A percentile compares a stretch with the other conserved stretches of the same genome.
Conservation (phyloP, 129 eudicot genomes). For the Pseudognaphalium luteoalbum region DNA sequence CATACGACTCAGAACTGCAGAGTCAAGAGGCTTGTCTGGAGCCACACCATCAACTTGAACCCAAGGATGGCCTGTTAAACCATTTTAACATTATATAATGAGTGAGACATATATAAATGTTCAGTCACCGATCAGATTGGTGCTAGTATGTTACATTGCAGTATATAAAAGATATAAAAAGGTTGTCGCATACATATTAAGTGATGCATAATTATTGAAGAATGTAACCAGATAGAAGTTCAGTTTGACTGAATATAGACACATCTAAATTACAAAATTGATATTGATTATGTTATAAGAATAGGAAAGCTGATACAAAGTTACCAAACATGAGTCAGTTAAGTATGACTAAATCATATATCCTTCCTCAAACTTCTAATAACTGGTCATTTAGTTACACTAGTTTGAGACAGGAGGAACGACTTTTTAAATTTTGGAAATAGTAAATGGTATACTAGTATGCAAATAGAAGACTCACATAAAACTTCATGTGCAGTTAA, state of each 20-base stretch:
- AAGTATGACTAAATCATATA: neutral
- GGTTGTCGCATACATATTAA: neutral
- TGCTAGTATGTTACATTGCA: neutral
- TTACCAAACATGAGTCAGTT: neutral
- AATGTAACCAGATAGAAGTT: neutral
- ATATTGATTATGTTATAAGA: too few species aligned
- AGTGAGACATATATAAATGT: neutral
- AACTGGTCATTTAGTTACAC: neutral
- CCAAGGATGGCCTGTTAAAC: slow-evolving; percentile 73
- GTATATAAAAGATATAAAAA: too few species aligned
- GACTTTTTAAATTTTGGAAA: neutral
- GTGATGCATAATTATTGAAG: neutral
- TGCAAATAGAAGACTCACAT: slow-evolving; percentile 41
- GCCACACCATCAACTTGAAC: slow-evolving; percentile 70
- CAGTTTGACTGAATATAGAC: neutral
- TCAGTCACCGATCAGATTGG: neutral
- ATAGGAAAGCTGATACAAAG: neutral
- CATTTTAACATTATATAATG: neutral
- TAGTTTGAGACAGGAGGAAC: neutral
- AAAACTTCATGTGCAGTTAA: slow-evolving; percentile 71
- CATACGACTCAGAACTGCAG: slow-evolving; percentile 67
- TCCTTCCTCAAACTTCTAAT: neutral
- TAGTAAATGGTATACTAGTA: neutral
- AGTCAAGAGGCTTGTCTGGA: slow-evolving; percentile 73
- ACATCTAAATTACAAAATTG: neutral